These are phyloP conservation scores for Cyberlindnera mrakii DNA, from an alignment of 805 yeast species.

Conservation along the genomic window DNA sequence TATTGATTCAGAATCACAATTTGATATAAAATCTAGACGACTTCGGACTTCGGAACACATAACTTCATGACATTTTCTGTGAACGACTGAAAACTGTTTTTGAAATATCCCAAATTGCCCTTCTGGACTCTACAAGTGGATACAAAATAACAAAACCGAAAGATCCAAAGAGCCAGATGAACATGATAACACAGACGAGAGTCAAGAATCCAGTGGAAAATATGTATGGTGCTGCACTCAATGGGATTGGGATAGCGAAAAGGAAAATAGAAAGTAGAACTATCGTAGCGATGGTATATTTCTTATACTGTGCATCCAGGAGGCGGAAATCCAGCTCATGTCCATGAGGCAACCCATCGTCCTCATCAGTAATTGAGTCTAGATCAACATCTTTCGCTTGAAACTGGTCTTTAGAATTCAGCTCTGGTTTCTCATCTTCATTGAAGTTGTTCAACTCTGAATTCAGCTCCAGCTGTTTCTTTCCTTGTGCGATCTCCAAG, in stretches of 20 bases:
- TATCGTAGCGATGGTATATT: slow-evolving; percentile 22
- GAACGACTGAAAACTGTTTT: slow-evolving; percentile 1
- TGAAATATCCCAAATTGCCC: slow-evolving; percentile 2
- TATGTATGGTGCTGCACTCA: slow-evolving; percentile 29
- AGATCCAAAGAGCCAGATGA: slow-evolving; percentile 31
- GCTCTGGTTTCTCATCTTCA: no score
- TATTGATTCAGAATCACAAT: no score
- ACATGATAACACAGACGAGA: slow-evolving; percentile 26
- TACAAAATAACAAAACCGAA: slow-evolving; percentile 27
- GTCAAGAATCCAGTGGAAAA: slow-evolving; percentile 29
- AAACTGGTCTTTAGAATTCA: not conserved
- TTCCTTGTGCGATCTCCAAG: slow-evolving; percentile 4
- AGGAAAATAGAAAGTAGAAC: slow-evolving; percentile 22
- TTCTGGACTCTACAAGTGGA: slow-evolving; percentile 27
- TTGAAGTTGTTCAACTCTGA: no score
- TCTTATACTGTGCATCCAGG: slow-evolving; percentile 27
- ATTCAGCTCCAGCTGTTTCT: not conserved
- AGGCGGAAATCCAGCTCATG: slow-evolving; percentile 22
- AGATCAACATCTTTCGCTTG: not conserved
- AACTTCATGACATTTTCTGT: no score
- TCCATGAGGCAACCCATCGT: slow-evolving; percentile 21
- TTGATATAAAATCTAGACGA: no score
- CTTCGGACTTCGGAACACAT: no score
- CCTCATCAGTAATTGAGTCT: slow-evolving; percentile 1
- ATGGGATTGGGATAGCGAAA: slow-evolving; percentile 30